Evolutionary conservation across 768 basidiomycete genomes (phyloP).

Genomic region (Scleroderma bovista): DNA sequence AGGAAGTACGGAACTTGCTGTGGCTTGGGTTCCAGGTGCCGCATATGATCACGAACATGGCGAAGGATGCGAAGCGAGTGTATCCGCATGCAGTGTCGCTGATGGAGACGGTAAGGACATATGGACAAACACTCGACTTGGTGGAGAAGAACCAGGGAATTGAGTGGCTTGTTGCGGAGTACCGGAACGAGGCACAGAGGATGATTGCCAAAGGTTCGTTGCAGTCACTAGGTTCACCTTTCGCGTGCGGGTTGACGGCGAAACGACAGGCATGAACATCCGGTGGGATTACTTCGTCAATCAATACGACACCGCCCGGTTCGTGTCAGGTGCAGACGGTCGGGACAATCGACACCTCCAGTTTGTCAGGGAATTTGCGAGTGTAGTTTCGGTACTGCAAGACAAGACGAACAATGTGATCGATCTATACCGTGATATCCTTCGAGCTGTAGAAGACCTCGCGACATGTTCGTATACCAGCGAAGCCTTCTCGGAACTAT

Average conservation of each 20-base stretch:
- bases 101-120: constrained; percentile 99
- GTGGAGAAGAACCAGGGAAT: constrained; percentile 89
- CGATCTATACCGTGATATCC: constrained; percentile 83
- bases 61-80: constrained; percentile 97
- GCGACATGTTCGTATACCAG: constrained; percentile 78
- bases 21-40: constrained; percentile 97
- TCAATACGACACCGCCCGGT: constrained; percentile 81
- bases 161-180: constrained; percentile 92
- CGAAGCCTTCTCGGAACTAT: constrained; percentile 75
- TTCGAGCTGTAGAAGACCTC: constrained; percentile 81
- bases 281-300: constrained; percentile 98
- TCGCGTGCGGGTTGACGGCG: background rate
- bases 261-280: constrained; percentile 75
- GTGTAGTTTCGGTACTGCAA: constrained; percentile 87
- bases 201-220: constrained; percentile 88
- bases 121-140: constrained; percentile 90
- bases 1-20: constrained; percentile 92
- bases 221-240: background rate
- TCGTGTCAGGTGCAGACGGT: constrained; percentile 67
- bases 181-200: constrained; percentile 86
- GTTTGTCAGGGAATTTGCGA: constrained; percentile 94
- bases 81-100: constrained; percentile 97
- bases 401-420: constrained; percentile 95
- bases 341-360: constrained; percentile 85
- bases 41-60: constrained; percentile 91